Evolutionary conservation across 2,329 filamentous ascomycete genomes (phyloP).

Genomic region (Colletotrichum navitas): DNA sequence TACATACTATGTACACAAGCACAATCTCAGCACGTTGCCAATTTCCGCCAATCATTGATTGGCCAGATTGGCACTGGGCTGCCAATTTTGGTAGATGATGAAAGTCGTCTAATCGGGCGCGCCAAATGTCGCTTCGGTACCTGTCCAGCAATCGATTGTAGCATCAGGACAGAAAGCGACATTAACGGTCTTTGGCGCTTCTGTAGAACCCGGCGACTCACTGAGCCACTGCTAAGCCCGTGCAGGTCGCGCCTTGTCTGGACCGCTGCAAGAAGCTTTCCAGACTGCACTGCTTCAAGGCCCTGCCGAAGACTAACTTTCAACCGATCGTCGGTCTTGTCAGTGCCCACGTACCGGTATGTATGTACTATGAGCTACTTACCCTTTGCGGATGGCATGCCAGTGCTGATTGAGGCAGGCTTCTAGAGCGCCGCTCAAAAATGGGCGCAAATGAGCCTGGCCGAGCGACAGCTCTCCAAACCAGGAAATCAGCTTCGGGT

Average conservation of each 20-base stretch:
- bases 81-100: constrained; percentile 18
- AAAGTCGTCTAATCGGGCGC: constrained; percentile 26
- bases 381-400: constrained; percentile 34
- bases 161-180: constrained; percentile 27
- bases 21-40: constrained; percentile 26
- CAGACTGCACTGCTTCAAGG: constrained; percentile 24
- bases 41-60: constrained; percentile 42
- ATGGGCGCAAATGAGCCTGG: constrained; percentile 35
- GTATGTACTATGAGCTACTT: constrained; percentile 22
- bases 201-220: constrained; percentile 42
- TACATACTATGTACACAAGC: background rate
- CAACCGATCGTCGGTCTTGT: constrained; percentile 6
- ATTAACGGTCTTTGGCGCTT: constrained; percentile 45
- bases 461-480: constrained; percentile 37
- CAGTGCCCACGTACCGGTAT: background rate
- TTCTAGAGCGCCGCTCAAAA: constrained; percentile 36
- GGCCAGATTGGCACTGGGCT: constrained; percentile 26
- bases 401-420: constrained; percentile 41
- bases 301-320: constrained; percentile 4
- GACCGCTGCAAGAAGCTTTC: constrained; percentile 12
- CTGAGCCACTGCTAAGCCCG: constrained; percentile 30
- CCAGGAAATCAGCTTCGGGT: constrained; percentile 40
- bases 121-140: constrained; percentile 17
- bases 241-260: constrained; percentile 8
- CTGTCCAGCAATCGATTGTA: background rate